Conservation (phyloP, 805 yeast species). For the Kodamaea fukazawae region DNA sequence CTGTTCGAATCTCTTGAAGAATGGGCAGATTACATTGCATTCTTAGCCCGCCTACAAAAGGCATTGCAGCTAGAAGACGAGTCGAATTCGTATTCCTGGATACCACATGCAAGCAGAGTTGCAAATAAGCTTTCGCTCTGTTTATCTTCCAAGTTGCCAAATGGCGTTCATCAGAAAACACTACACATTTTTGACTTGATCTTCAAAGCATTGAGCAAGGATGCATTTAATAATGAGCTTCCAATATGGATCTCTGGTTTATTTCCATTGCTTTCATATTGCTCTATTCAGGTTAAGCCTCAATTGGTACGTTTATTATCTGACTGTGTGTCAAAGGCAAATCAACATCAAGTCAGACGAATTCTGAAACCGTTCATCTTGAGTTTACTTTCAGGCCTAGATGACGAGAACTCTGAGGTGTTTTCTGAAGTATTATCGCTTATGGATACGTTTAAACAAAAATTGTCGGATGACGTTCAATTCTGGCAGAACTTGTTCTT, state of each 20-base stretch:
- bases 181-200: constrained; percentile 71
- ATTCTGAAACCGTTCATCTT: constrained; percentile 69
- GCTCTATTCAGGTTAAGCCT: constrained; percentile 85
- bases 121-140: constrained; percentile 76
- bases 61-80: constrained; percentile 46
- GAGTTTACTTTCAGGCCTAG: constrained; percentile 81
- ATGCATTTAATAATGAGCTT: constrained; percentile 53
- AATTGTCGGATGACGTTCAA: constrained; percentile 61
- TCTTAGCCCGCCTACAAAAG: constrained; percentile 73
- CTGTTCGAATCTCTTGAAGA: constrained; percentile 82
- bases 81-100: constrained; percentile 38
- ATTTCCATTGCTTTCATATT: constrained; percentile 84
- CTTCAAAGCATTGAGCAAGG: constrained; percentile 60
- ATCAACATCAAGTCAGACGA: constrained; percentile 39
- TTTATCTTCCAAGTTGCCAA: constrained; percentile 76
- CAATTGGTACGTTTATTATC: constrained; percentile 63
- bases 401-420: constrained; percentile 87
- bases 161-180: constrained; percentile 93
- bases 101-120: constrained; percentile 67
- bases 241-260: constrained; percentile 88
- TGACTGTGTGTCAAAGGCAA: constrained; percentile 45
- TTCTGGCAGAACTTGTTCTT: constrained; percentile 86
- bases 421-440: constrained; percentile 59
- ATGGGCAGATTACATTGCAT: constrained; percentile 98
- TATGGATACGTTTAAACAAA: constrained; percentile 56